Percentiles rank a stretch among this genome's conserved stretches.
Conservation (phyloP, 768 basidiomycete genomes). For the Mycena rosella region DNA sequence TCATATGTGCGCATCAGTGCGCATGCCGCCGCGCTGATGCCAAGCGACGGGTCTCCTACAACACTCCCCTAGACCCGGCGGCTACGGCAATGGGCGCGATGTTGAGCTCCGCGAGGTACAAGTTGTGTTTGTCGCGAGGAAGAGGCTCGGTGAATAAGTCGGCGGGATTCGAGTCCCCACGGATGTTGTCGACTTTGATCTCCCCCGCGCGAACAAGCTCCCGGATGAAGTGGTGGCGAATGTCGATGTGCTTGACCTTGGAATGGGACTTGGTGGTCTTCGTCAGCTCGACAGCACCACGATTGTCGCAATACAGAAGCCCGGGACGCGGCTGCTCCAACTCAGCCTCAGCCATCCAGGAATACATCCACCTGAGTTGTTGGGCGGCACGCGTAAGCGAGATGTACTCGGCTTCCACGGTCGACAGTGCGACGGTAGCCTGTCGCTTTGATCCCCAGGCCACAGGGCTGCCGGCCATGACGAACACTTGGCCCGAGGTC, state of each 20-base stretch:
- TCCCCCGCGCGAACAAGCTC: neutral
- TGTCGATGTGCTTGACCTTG: slow-evolving; percentile 12
- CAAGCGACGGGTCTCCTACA: slow-evolving; percentile 1
- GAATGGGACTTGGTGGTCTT: slow-evolving; percentile 9
- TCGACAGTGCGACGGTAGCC: slow-evolving; percentile 1
- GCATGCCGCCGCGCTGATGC: no score
- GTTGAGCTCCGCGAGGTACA: slow-evolving; percentile 1
- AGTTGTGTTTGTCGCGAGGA: neutral
- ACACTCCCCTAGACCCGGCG: slow-evolving; percentile 5
- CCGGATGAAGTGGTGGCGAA: slow-evolving; percentile 6
- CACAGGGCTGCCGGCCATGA: slow-evolving; percentile 40
- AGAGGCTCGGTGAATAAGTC: slow-evolving; percentile 6
- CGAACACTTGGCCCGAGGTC: slow-evolving; percentile 41
- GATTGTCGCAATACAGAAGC: neutral
- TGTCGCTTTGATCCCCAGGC: slow-evolving; percentile 39
- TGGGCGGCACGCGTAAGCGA: neutral
- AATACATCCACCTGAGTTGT: slow-evolving; percentile 21
- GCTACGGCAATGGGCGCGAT: neutral
- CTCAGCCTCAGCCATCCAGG: neutral
- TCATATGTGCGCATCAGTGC: no score
- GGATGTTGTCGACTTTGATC: slow-evolving; percentile 4
- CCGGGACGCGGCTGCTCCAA: neutral
- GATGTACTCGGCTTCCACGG: slow-evolving; percentile 4
- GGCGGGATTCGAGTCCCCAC: neutral
- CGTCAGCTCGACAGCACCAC: slow-evolving; percentile 7